phyloP scores from a whole-genome alignment of 2,329 filamentous ascomycete genomes.

The Colletotrichum paranaense region DNA sequence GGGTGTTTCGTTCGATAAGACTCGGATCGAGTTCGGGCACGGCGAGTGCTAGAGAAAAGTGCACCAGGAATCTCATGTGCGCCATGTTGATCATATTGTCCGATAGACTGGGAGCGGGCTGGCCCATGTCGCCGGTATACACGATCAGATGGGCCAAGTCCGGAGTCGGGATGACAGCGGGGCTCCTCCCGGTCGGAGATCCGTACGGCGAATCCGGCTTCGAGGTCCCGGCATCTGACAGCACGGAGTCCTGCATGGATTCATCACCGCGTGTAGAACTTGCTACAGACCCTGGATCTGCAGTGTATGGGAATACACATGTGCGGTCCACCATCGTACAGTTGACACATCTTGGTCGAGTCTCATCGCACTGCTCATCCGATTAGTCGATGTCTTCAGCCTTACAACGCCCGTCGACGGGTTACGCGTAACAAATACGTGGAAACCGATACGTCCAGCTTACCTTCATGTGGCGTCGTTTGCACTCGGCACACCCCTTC shows the following conservation, averaged over 20 bases:
- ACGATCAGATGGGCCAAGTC: slow-evolving; percentile 9
- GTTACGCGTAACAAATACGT: not conserved
- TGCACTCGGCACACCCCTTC: slow-evolving; percentile 45
- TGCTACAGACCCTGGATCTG: not conserved
- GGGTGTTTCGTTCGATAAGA: slow-evolving; percentile 35
- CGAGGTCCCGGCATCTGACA: not conserved
- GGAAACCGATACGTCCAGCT: not conserved
- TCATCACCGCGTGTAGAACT: not conserved
- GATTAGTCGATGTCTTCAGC: not conserved
- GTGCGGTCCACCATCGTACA: slow-evolving; percentile 42
- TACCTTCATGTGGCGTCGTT: slow-evolving; percentile 47
- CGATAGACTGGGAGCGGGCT: not conserved
- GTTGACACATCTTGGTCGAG: slow-evolving; percentile 42
- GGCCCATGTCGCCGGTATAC: not conserved
- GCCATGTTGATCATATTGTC: not conserved
- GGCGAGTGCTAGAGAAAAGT: not conserved
- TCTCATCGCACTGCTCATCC: slow-evolving; percentile 43
- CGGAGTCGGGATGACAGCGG: not conserved
- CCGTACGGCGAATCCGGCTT: not conserved
- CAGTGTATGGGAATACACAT: slow-evolving; percentile 39
- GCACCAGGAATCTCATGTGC: not conserved
- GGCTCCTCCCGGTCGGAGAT: not conserved
- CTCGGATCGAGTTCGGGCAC: slow-evolving; percentile 37
- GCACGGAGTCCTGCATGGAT: not conserved
- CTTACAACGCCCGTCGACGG: not conserved